Conservation (phyloP, 176 grass and related monocot species). For the Luzula sylvatica region DNA sequence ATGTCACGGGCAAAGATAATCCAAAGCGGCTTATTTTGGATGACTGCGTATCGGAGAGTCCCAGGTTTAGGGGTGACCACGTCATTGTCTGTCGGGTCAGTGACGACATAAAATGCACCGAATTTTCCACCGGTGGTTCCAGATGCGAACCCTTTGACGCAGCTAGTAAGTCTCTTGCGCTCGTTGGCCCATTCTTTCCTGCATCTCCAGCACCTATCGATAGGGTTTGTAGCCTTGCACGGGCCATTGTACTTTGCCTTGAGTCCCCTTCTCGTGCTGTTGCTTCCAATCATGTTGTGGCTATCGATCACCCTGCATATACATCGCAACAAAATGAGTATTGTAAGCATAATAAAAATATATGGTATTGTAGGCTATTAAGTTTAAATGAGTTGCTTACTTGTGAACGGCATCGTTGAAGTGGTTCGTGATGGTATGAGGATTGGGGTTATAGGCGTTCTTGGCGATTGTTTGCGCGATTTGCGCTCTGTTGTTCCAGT, state of each 20-base stretch:
- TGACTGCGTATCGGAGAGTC: slow-evolving; percentile 62
- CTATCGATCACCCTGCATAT: background rate
- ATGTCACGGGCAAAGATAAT: slow-evolving; percentile 57
- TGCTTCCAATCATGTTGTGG: slow-evolving; percentile 19
- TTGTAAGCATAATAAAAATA: too few relatives aligned
- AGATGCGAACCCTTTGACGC: slow-evolving; percentile 64
- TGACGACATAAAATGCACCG: slow-evolving; percentile 65
- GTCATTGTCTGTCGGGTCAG: slow-evolving; percentile 48
- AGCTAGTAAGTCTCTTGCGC: slow-evolving; percentile 50
- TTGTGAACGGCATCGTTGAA: too few relatives aligned
- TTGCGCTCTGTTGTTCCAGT: too few relatives aligned
- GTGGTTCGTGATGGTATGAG: too few relatives aligned
- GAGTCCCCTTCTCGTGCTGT: slow-evolving; percentile 25
- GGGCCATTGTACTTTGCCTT: slow-evolving; percentile 23
- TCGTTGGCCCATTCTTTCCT: slow-evolving; percentile 48
- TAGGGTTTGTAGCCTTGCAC: slow-evolving; percentile 71
- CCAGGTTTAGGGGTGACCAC: slow-evolving; percentile 40
- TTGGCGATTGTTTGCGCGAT: too few relatives aligned
- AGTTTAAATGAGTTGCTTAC: too few relatives aligned
- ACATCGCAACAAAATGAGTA: too few relatives aligned
- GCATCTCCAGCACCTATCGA: slow-evolving; percentile 91
- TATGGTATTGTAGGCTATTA: too few relatives aligned
- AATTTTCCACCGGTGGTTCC: slow-evolving; percentile 46
- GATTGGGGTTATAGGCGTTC: too few relatives aligned
- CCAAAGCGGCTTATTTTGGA: slow-evolving; percentile 64